Conservation (phyloP, 257 asterid genomes). For the Solanum acaule region DNA sequence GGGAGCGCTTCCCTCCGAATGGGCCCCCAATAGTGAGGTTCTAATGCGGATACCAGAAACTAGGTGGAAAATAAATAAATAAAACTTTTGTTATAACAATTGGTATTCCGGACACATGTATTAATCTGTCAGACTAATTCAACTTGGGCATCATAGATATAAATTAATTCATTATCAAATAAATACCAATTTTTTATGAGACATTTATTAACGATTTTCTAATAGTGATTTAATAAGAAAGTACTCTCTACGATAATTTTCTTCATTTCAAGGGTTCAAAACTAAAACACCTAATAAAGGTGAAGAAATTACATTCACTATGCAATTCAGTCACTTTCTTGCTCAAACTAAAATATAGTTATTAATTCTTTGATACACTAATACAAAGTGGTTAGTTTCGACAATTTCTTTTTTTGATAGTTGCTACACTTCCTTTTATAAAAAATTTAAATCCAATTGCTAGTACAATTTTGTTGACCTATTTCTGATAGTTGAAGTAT, state of each 20-base stretch:
- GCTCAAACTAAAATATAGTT: not conserved
- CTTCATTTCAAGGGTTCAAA: not conserved
- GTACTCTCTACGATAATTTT: not conserved
- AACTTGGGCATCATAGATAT: not conserved
- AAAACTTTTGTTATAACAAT: not conserved
- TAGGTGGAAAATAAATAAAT: accelerated
- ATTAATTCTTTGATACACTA: not conserved
- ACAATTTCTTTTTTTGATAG: too few species aligned
- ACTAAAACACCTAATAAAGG: too few species aligned
- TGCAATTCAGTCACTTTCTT: not conserved
- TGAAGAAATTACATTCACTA: too few species aligned
- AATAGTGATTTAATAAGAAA: not conserved
- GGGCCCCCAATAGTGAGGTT: too few species aligned
- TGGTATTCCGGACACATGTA: not conserved
- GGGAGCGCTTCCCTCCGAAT: not conserved
- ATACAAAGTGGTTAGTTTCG: not conserved
- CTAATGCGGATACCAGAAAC: accelerated
- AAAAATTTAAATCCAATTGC: not conserved
- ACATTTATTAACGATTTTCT: too few species aligned
- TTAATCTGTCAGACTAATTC: not conserved
- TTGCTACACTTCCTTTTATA: not conserved
- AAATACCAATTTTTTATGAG: not conserved
- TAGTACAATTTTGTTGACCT: not conserved
- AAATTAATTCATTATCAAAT: not conserved
- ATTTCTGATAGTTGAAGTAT: too few species aligned